These are phyloP conservation scores for Podospora sp. DNA, from an alignment of 495 filamentous ascomycete species.

Conservation along the genomic window DNA sequence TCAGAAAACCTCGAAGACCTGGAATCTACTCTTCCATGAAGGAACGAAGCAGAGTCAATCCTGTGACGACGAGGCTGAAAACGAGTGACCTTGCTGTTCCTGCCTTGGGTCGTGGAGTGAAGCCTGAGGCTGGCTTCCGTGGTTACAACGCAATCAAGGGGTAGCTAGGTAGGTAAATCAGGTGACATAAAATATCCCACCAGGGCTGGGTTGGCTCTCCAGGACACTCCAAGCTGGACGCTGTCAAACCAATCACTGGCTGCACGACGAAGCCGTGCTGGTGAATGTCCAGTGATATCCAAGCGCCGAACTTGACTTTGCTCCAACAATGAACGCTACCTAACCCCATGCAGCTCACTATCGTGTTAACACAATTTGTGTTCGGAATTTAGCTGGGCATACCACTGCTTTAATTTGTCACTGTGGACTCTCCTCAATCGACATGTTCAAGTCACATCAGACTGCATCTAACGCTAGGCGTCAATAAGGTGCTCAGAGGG, in stretches of 20 bases:
- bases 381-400: background rate
- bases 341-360: background rate
- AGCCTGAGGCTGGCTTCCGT: background rate
- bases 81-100: background rate
- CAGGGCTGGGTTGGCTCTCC: background rate
- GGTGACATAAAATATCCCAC: background rate
- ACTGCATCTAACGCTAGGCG: background rate
- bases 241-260: background rate
- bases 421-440: background rate
- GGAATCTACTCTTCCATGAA: background rate
- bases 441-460: no score
- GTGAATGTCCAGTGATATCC: background rate
- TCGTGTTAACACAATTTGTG: background rate
- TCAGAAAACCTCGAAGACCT: background rate
- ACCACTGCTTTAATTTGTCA: background rate
- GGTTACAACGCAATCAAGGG: background rate
- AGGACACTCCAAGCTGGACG: background rate
- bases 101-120: background rate
- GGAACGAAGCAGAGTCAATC: background rate
- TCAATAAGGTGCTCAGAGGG: background rate
- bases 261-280: background rate
- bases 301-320: background rate
- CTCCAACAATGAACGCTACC: background rate
- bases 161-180: background rate
- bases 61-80: background rate